Evolutionary conservation across 768 basidiomycete species (phyloP).

Genomic region (Heimioporus sp.): DNA sequence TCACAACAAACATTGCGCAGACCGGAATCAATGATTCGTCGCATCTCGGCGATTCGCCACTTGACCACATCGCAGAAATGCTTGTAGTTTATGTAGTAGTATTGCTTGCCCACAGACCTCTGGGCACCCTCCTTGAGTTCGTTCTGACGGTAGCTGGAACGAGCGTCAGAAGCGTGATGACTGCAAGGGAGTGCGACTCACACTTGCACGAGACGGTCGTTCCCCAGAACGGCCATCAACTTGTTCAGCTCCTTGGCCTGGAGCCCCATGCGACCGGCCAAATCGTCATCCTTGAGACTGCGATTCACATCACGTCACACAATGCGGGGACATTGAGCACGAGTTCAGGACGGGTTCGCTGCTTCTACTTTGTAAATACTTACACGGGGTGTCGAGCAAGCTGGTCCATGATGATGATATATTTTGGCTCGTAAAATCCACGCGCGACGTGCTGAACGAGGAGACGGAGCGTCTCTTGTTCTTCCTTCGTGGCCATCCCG

Average conservation of each 20-base stretch:
- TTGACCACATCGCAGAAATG: constrained; percentile 97
- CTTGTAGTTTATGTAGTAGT: constrained; percentile 96
- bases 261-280: constrained; percentile 87
- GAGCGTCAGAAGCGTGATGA: constrained; percentile 2
- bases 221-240: constrained; percentile 77
- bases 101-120: constrained; percentile 84
- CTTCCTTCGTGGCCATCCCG: constrained; percentile 68
- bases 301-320: constrained; percentile 20
- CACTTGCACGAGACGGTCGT: constrained; percentile 78
- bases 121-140: constrained; percentile 89
- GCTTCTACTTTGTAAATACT: constrained; percentile 48
- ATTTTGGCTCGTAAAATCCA: constrained; percentile 93
- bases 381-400: constrained; percentile 92
- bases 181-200: constrained; percentile 36
- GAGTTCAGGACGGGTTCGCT: constrained; percentile 14
- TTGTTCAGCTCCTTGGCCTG: constrained; percentile 90
- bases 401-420: constrained; percentile 90
- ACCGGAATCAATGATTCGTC: constrained; percentile 82
- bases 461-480: constrained; percentile 76
- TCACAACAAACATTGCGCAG: constrained; percentile 71
- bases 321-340: constrained; percentile 15
- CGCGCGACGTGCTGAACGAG: constrained; percentile 93
- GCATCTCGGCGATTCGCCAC: constrained; percentile 94
- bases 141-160: constrained; percentile 77
- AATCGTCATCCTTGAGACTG: constrained; percentile 91